A percentile compares a stretch with the other conserved stretches of the same genome.
Evolutionary conservation across 768 basidiomycete genomes (phyloP).

Genomic region (Pleurotus cornucopiae): DNA sequence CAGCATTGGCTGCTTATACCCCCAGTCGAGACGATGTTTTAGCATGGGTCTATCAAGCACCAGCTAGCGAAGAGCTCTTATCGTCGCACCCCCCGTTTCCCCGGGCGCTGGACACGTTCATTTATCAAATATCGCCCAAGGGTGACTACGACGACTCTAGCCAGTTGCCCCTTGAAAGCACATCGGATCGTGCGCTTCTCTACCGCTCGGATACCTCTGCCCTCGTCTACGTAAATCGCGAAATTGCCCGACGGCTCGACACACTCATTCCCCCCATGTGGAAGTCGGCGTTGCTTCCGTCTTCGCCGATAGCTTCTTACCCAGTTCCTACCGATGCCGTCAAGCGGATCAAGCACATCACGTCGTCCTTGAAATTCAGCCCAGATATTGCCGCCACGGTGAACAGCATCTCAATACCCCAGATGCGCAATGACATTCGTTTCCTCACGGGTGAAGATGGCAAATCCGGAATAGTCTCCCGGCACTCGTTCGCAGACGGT

Average conservation of each 20-base stretch:
- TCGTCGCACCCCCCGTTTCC: slow-evolving; percentile 22
- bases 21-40: slow-evolving; percentile 32
- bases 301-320: slow-evolving; percentile 38
- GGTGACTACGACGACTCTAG: slow-evolving; percentile 2
- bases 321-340: slow-evolving; percentile 57
- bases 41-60: slow-evolving; percentile 58
- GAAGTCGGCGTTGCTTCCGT: slow-evolving; percentile 63
- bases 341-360: slow-evolving; percentile 51
- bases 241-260: slow-evolving; percentile 46
- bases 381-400: slow-evolving; percentile 66
- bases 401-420: slow-evolving; percentile 59
- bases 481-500: slow-evolving; percentile 79
- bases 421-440: slow-evolving; percentile 67
- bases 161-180: background rate
- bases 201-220: slow-evolving; percentile 39
- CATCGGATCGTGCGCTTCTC: slow-evolving; percentile 30
- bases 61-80: slow-evolving; percentile 42
- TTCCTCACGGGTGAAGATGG: slow-evolving; percentile 84
- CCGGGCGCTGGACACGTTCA: slow-evolving; percentile 31
- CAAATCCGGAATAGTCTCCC: slow-evolving; percentile 64
- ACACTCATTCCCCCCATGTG: slow-evolving; percentile 67
- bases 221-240: slow-evolving; percentile 43
- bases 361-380: slow-evolving; percentile 60
- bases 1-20: slow-evolving; percentile 21
- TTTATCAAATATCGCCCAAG: slow-evolving; percentile 20